These are phyloP conservation scores for Kwoniella newhampshirensis DNA, from an alignment of 768 basidiomycete species.

Conservation along the genomic window DNA sequence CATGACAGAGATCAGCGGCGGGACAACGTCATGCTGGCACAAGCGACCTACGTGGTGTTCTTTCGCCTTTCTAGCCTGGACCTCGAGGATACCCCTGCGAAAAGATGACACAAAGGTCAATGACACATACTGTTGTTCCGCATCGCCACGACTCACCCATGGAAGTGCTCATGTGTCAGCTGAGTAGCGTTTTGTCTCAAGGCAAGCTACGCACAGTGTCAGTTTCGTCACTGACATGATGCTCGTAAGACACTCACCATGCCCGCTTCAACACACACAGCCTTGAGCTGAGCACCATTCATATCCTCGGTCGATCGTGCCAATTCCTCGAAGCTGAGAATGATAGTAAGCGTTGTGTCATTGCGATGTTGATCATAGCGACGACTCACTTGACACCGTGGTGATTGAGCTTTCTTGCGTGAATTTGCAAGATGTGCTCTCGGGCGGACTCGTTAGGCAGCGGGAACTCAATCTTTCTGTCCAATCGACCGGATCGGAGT, in stretches of 20 bases:
- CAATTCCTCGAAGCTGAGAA: constrained; percentile 74
- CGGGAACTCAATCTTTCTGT: constrained; percentile 98
- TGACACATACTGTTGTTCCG: too few species aligned
- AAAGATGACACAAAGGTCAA: too few species aligned
- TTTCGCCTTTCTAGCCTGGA: constrained; percentile 99
- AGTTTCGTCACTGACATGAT: neutral
- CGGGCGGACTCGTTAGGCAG: constrained; percentile 95
- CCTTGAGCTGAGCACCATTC: constrained; percentile 77
- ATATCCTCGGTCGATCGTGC: constrained; percentile 97
- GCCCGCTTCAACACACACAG: constrained; percentile 97
- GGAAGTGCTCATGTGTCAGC: constrained; percentile 90
- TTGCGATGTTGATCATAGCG: neutral
- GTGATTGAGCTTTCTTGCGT: constrained; percentile 92
- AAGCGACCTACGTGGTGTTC: constrained; percentile 60
- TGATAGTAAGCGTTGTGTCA: neutral
- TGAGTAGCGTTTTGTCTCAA: constrained; percentile 86
- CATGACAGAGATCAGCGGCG: neutral
- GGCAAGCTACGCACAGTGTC: constrained; percentile 25
- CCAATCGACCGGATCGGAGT: constrained; percentile 95
- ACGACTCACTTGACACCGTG: constrained; percentile 69
- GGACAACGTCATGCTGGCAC: neutral
- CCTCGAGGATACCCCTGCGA: constrained; percentile 57
- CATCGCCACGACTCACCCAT: constrained; percentile 59
- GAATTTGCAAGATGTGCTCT: constrained; percentile 92
- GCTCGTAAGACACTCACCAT: constrained; percentile 72